These are phyloP conservation scores for Russula compacta DNA, from an alignment of 768 basidiomycete genomes.

Conservation along the genomic window DNA sequence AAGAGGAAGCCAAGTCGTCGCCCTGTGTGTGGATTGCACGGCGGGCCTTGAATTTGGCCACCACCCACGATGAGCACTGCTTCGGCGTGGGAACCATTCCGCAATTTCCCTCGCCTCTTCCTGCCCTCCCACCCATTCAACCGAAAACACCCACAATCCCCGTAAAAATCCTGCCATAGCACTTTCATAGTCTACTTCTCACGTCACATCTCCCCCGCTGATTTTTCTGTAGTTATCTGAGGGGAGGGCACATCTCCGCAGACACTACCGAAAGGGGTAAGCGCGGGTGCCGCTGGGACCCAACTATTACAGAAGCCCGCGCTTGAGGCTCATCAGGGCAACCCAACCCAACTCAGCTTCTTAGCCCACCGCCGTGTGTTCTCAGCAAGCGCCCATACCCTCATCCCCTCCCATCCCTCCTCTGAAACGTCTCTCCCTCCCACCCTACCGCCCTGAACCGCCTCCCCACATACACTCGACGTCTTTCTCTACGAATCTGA, in stretches of 20 bases:
- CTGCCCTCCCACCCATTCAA: not conserved
- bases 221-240: constrained; percentile 12
- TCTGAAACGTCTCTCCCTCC: constrained; percentile 1
- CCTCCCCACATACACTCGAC: too few relatives aligned
- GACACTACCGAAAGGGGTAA: constrained; percentile 17
- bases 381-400: constrained; percentile 7
- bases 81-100: constrained; percentile 17
- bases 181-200: not conserved
- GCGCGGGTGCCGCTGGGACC: constrained; percentile 19
- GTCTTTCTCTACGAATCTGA: not conserved
- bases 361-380: constrained; percentile 4
- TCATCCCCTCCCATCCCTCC: not conserved
- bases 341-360: constrained; percentile 12
- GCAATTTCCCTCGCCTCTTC: constrained; percentile 16
- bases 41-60: constrained; percentile 23
- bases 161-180: not conserved
- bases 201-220: not conserved
- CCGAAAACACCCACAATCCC: not conserved
- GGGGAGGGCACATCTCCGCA: constrained; percentile 10
- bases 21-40: constrained; percentile 17
- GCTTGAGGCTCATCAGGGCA: constrained; percentile 17
- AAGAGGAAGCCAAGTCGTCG: constrained; percentile 17
- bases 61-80: constrained; percentile 20
- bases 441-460: not conserved
- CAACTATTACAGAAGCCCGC: constrained; percentile 19